A percentile compares a stretch with the other conserved stretches of the same genome.
Evolutionary conservation across 1,284 basidiomycete genomes (phyloP).

Genomic region (Hypsizygus ulmarius): DNA sequence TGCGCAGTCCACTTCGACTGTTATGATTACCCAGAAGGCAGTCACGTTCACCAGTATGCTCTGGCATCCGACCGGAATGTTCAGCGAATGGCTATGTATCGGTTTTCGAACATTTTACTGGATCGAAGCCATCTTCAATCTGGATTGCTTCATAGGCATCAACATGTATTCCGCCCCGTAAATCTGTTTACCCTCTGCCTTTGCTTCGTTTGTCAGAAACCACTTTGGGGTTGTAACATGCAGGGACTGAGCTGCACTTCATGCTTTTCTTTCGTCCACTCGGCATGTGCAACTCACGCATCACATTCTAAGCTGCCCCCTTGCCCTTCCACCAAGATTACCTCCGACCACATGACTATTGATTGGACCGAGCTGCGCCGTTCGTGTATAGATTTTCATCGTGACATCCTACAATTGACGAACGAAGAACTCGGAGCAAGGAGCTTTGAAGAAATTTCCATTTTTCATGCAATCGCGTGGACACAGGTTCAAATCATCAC

Average conservation of each 20-base stretch:
- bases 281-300: slow-evolving; percentile 41
- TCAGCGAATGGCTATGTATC: slow-evolving; percentile 57
- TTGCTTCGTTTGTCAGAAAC: slow-evolving; percentile 63
- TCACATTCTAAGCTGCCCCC: slow-evolving; percentile 25
- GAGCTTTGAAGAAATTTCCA: slow-evolving; percentile 68
- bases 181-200: slow-evolving; percentile 72
- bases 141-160: slow-evolving; percentile 26
- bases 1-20: slow-evolving; percentile 69
- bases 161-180: slow-evolving; percentile 53
- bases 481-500: slow-evolving; percentile 63
- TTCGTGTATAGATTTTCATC: slow-evolving; percentile 55
- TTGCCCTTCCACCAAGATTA: slow-evolving; percentile 39
- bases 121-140: slow-evolving; percentile 27
- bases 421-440: slow-evolving; percentile 41
- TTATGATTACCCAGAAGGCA: slow-evolving; percentile 68
- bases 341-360: slow-evolving; percentile 51
- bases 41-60: slow-evolving; percentile 51
- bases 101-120: slow-evolving; percentile 53
- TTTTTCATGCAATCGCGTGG: slow-evolving; percentile 58
- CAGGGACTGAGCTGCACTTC: slow-evolving; percentile 64
- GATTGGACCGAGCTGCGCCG: slow-evolving; percentile 45
- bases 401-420: slow-evolving; percentile 42
- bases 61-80: slow-evolving; percentile 41
- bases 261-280: slow-evolving; percentile 65
- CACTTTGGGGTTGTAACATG: slow-evolving; percentile 66